Evolutionary conservation across 768 basidiomycete species (phyloP).

Genomic region (Mycena capillaripes): DNA sequence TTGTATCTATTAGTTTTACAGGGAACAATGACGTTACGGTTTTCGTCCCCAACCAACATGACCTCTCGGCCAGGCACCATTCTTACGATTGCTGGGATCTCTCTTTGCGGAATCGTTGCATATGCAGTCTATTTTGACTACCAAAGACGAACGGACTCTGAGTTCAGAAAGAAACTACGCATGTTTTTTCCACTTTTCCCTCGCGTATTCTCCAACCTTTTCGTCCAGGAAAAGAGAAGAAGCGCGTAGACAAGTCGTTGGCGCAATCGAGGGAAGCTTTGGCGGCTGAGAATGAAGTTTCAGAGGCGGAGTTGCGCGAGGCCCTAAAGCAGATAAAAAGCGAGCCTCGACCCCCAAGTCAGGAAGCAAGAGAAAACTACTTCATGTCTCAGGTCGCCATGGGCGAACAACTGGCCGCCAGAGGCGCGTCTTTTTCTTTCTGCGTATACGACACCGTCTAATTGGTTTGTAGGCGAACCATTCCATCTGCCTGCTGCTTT

Average conservation of each 20-base stretch:
- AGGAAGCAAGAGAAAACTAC: slow-evolving; percentile 87
- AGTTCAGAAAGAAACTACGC: slow-evolving; percentile 93
- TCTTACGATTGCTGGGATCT: slow-evolving; percentile 62
- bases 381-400: slow-evolving; percentile 92
- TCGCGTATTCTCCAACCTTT: slow-evolving; percentile 18
- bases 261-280: slow-evolving; percentile 64
- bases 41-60: slow-evolving; percentile 47
- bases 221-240: slow-evolving; percentile 88
- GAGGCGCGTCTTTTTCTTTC: slow-evolving; percentile 65
- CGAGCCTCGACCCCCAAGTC: slow-evolving; percentile 77
- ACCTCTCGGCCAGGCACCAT: slow-evolving; percentile 54
- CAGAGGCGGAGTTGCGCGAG: slow-evolving; percentile 68
- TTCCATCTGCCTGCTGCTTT: slow-evolving; percentile 87
- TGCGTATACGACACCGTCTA: not conserved
- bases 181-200: slow-evolving; percentile 43
- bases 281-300: slow-evolving; percentile 47
- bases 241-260: slow-evolving; percentile 82
- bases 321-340: slow-evolving; percentile 76
- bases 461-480: slow-evolving; percentile 70
- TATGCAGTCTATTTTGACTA: slow-evolving; percentile 97
- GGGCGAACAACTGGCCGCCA: slow-evolving; percentile 86
- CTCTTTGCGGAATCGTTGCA: slow-evolving; percentile 73
- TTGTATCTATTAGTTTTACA: not conserved
- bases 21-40: slow-evolving; percentile 13
- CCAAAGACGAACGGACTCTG: slow-evolving; percentile 87